Base-by-base conservation (phyloP, 805 yeast species). In the Candida railenensis region DNA sequence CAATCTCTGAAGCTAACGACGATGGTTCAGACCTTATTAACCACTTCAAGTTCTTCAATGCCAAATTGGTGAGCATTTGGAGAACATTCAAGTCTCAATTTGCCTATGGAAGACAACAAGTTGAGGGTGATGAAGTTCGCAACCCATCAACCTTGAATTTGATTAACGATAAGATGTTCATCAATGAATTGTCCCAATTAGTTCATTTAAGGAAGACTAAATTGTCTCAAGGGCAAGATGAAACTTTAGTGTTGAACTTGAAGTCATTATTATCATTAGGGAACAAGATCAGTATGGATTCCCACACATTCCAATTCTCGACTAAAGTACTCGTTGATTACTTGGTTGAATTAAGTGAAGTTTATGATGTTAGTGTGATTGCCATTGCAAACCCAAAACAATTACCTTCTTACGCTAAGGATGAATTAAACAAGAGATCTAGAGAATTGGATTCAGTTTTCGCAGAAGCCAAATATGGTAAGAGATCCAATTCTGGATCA, bases 161-260 rank as follows among this genome's bases (percentile, higher is more conserved):
- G 37, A 68, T 77, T 46, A 72, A 67, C 55, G 81, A 78, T 53
- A 69, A 72, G 51, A 53, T 62, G n/a, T 78, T 71, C 59, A 73
- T 77, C 48, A 70, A 63, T 46, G 83, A 79, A 54, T 53, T 78
- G 46, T 63, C 76, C 36, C 82, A 78, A 56, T 61, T 78, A 52
- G 66, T 71, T 18, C 76, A 67, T 51, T 62, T 77, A 45, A 56
- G 65, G 15, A 56, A 59, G 19, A 53, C 55, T 20, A 49, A 62
- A 7, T 40, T 54, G 4, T 33, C 60, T 14, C 47, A 56, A 9
- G 60, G 54, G 14, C 34, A 45, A 2, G 42, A 50, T 2, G 67
- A 62, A 40, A 55, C 64, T 21, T 55, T 74, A 3, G 58, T 74
- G 9, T 56, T 75, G 42, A 67, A 72, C 44, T 62, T 75, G 44